Base-by-base conservation (phyloP, 768 basidiomycete genomes). In the Lentinus brumalis region DNA sequence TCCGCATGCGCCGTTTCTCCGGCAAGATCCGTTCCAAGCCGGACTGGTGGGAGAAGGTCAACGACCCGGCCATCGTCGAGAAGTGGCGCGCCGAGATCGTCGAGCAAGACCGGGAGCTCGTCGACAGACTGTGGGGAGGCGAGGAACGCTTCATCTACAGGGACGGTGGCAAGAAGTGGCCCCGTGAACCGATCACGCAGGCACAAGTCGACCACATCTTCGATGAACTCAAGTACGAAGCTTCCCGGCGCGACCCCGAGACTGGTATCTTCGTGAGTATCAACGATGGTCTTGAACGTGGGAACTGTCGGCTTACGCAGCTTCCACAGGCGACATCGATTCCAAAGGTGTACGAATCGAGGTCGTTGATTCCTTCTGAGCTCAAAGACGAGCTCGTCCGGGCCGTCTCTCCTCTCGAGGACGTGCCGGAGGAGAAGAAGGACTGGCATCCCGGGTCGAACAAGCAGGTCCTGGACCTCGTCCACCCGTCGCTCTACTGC, bases 401-500 rank as follows among this genome's bases (percentile, higher is more conserved):
- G 29, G 57, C 35, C 6, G 49, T 58, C 50, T 21, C 35, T 10
- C 4, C 30, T 5, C 75, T 81, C 38, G 78, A 82, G 62, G 62
- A 71, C 47, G 69, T 78, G 2, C 74, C 76, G 0, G 75, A 73
- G 5, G 67, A 67, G 0, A 26, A 69, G 53, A 76, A 74, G 42
- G 80, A 82, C 64, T 82, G 80, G 80, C 80, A 81, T 62, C 81
- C 80, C 11, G 71, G 73, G 1, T 77, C 78, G 1, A 70, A 80
- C 61, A 67, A 72, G 5, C 75, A 75, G 50, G 79, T 82, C 0
- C 74, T 78, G 41, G 79, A 81, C 59, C 70, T 81, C 21, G 76
- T 81, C 0, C 77, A 82, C 53, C 81, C 81, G 35, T 76, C 79
- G 3, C 69, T 80, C 2, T 82, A 74, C 47, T 50, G 46, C 26